Evolutionary conservation across 2,329 filamentous ascomycete species (phyloP), one percentile per base, ranked within the genome.

Genomic region (Tolypocladium sp.): DNA sequence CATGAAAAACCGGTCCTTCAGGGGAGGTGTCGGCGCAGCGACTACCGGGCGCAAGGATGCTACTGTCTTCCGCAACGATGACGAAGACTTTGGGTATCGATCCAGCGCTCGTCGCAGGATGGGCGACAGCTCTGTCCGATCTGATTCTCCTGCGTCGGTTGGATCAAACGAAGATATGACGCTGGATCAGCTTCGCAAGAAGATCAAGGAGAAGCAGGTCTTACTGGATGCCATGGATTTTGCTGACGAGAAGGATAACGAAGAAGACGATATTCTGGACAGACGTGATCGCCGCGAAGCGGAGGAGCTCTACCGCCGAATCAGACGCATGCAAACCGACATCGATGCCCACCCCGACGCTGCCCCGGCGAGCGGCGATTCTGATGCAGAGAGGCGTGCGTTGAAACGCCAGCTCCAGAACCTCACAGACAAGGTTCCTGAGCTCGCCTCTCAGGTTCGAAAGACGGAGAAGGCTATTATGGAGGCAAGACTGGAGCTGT

Each of bases 211-310:
- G 78, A 94, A 95, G 75, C 91, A 97, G 73, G 87, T 99, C 49
- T 80, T 99, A 63, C 79, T 99, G 17, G 93, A 99, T 74, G 94
- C 94, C 0, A 93, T 97, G 76, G 94, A 99, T 70, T 97, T 97
- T 73, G 89, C 90, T 63, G 94, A 97, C 66, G 93, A 97, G 76
- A 91, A 90, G 69, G 86, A 88, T 42, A 83, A 85, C 4, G 94
- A 99, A 67, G 90, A 97, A 69, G 93, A 99, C 64, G 93, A 97
- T 66, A 86, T 90, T 22, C 82, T 97, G 51, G 94, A 99, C 71
- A 86, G 93, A 57, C 86, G 91, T 62, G 94, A 99, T 72, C 86
- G 92, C 58, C 89, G 90, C 57, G 94, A 97, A 70, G 91, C 92
- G 1, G 94, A 99, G 63, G 93, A 96, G 68, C 81, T 99, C 12